Percentiles rank a stretch among this genome's conserved stretches.
Evolutionary conservation across 352 stramenopile genomes (phyloP).

Genomic region (Saprolegnia parasitica): DNA sequence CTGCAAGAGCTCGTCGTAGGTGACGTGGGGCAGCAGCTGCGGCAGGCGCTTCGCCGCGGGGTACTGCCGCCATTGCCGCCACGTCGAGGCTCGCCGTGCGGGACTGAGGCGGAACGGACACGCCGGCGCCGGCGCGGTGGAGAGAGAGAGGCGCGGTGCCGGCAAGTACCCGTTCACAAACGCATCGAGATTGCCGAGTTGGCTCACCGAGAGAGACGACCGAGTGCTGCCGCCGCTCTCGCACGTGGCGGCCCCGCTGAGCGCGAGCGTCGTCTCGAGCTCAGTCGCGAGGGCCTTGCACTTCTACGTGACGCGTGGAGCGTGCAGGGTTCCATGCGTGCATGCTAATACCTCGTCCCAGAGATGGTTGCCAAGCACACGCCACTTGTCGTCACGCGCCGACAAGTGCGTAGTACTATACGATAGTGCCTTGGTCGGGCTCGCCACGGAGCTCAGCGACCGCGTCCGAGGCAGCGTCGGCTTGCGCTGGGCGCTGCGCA

Average conservation of each 20-base stretch:
- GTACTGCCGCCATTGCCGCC: constrained; percentile 20
- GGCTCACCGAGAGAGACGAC: not conserved
- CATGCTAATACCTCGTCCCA: constrained; percentile 19
- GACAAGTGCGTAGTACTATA: not conserved
- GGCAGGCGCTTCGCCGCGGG: constrained; percentile 1
- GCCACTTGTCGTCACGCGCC: constrained; percentile 12
- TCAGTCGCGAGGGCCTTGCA: constrained; percentile 22
- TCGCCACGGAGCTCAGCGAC: constrained; percentile 14
- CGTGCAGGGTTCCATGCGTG: not conserved
- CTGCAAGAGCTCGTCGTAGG: not conserved
- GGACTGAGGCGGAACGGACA: not conserved
- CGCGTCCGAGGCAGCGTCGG: not conserved
- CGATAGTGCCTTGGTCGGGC: not conserved
- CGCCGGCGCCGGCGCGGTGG: not conserved
- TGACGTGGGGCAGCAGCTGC: not conserved
- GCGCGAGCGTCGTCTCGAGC: not conserved
- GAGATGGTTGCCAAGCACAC: constrained; percentile 10
- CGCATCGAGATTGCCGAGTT: constrained; percentile 18
- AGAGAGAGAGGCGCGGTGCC: not conserved
- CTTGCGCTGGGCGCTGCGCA: constrained; percentile 18
- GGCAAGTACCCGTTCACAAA: constrained; percentile 27
- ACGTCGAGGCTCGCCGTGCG: constrained; percentile 2
- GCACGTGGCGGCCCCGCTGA: not conserved
- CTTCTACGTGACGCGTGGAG: not conserved
- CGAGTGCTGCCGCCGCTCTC: not conserved